These are phyloP conservation scores for Camellia granthamiana DNA, from an alignment of 148 eudicot genomes.

Conservation along the genomic window DNA sequence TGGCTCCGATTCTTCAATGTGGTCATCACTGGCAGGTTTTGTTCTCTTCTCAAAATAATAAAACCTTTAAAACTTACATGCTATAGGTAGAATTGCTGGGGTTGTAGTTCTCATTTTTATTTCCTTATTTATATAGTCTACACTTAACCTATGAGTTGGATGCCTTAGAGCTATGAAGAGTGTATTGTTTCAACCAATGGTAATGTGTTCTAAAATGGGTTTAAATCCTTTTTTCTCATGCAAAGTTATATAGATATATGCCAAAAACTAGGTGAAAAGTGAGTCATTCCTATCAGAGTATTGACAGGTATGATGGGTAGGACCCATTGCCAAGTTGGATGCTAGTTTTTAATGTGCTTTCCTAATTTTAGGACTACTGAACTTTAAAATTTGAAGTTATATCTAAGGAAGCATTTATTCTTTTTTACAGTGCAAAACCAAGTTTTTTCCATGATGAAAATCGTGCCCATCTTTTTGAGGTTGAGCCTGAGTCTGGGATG, in stretches of 20 bases:
- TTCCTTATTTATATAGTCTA: too few relatives aligned
- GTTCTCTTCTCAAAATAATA: slow-evolving; percentile 21
- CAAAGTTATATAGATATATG: slow-evolving; percentile 3
- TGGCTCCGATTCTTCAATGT: slow-evolving; percentile 93
- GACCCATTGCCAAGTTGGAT: not conserved
- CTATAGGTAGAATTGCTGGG: not conserved
- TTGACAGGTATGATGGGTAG: not conserved
- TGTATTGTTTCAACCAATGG: not conserved
- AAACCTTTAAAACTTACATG: not conserved
- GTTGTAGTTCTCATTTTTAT: not conserved
- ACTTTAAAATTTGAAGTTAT: not conserved
- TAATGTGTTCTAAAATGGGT: not conserved
- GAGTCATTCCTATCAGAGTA: not conserved
- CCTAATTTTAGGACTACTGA: not conserved
- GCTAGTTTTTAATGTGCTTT: not conserved
- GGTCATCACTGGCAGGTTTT: slow-evolving; percentile 94
- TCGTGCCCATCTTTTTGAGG: slow-evolving; percentile 90
- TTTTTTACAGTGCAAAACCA: slow-evolving; percentile 74
- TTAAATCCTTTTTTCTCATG: not conserved
- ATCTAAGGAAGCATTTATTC: not conserved
- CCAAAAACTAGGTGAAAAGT: not conserved
- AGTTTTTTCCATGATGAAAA: slow-evolving; percentile 90
- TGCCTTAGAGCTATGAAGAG: not conserved
- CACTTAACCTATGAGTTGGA: not conserved
- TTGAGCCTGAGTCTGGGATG: slow-evolving; percentile 85